Conservation (phyloP, 2,329 filamentous ascomycete species). For the Epichloe hybrida region DNA sequence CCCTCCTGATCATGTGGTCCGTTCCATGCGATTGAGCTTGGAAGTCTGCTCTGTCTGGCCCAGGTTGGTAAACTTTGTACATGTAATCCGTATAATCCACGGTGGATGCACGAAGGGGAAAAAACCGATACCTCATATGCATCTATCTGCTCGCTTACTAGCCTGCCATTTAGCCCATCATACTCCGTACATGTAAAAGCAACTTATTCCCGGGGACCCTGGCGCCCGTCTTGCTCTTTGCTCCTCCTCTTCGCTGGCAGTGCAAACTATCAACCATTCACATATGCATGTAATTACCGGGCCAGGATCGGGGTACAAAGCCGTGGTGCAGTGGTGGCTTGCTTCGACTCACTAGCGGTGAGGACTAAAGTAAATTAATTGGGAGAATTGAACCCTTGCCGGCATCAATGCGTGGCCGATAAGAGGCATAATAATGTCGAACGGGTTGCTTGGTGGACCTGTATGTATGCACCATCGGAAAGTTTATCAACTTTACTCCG, state of each 20-base stretch:
- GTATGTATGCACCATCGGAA: not conserved
- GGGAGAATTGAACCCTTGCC: not conserved
- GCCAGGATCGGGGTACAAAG: not conserved
- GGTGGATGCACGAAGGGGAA: not conserved
- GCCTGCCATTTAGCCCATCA: too few relatives aligned
- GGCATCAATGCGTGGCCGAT: not conserved
- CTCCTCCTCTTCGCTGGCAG: too few relatives aligned
- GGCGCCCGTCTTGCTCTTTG: too few relatives aligned
- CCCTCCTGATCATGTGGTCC: not conserved
- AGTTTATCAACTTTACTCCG: too few relatives aligned
- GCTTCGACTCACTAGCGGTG: constrained; percentile 1
- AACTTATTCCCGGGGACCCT: too few relatives aligned
- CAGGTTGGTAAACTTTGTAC: too few relatives aligned
- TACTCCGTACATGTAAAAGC: too few relatives aligned
- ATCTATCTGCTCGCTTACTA: not conserved
- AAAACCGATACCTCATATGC: not conserved
- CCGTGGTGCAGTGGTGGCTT: not conserved
- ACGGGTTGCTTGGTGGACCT: not conserved
- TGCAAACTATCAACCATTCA: not conserved
- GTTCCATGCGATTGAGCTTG: not conserved
- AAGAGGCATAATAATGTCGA: not conserved
- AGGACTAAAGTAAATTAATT: not conserved
- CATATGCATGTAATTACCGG: not conserved
- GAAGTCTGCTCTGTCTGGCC: too few relatives aligned
- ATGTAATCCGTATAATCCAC: too few relatives aligned